Conservation (phyloP, 495 filamentous ascomycete species). For the Sordaria brevicollis region DNA sequence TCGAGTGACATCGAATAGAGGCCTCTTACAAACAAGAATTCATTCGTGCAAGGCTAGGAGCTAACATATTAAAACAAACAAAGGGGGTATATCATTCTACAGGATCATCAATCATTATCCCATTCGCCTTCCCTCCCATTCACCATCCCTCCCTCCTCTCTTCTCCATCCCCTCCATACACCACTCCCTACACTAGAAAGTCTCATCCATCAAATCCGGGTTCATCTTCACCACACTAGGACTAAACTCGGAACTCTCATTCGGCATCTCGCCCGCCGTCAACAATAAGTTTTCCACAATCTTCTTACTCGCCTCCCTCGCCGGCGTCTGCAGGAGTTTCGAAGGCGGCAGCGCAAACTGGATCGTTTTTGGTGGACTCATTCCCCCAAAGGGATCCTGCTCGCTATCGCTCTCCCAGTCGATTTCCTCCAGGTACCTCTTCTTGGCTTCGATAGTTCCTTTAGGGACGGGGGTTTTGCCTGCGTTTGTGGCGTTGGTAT, state of each 20-base stretch:
- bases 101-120: neutral
- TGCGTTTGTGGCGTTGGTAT: neutral
- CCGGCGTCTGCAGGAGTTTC: conserved; percentile 86
- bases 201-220: conserved; percentile 56
- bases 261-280: conserved; percentile 65
- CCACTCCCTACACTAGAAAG: conserved; percentile 49
- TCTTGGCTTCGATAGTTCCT: conserved; percentile 17
- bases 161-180: neutral
- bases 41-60: no score
- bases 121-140: neutral
- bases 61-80: neutral
- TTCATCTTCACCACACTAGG: conserved; percentile 66
- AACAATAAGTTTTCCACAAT: conserved; percentile 87
- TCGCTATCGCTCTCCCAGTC: conserved; percentile 56
- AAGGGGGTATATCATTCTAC: neutral
- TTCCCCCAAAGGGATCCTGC: conserved; percentile 55
- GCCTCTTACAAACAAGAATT: no score
- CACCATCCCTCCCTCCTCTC: neutral
- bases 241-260: conserved; percentile 54
- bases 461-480: neutral
- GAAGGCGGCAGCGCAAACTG: conserved; percentile 88
- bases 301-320: conserved; percentile 78
- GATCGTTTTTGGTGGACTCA: conserved; percentile 94
- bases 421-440: conserved; percentile 37
- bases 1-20: no score